Base-by-base conservation (phyloP, 805 yeast species). In the Barnettozyma populi region DNA sequence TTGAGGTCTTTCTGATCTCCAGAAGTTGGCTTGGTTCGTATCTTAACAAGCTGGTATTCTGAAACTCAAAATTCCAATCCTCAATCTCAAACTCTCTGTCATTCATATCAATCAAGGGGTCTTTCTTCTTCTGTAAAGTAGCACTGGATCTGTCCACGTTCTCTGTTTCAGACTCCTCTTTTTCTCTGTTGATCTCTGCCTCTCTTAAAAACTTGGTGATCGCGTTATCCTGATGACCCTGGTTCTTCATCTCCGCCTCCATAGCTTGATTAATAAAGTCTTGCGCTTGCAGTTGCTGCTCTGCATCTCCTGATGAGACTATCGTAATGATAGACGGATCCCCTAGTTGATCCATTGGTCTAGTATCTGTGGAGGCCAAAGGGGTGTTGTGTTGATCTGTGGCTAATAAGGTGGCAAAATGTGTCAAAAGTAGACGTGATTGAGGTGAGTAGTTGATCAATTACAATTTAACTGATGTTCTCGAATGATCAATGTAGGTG, bases 111-210 rank as follows among this genome's bases (percentile, higher is more conserved):
- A 39, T 46, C 9, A 36, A 48, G 3, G 39, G 45, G 18, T 41
- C 46, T 5, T 47, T 37, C 21, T 29, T 51, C 25, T 45, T 40
- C 32, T 48, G 48, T 3, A 40, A 45, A 16, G 46, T 44, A 5
- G 20, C 14, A 7, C 36, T 34, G 16, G 39, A 29, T 36, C 13
- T 34, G 32, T 46, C 25, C 46, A 18, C 41, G 29, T 32, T n/a
- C 38, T 7, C 38, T n/a, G 45, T 48, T 13, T 46, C 49, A 19
- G 52, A 38, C 46, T 55, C 61, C 41, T 59, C 59, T 27, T 52
- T 51, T 35, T 55, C 56, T 44, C 59, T 55, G 38, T 57, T 55
- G 43, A 32, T 46, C 42, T 58, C 62, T 14, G 62, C 63, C 19
- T 58, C 56, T 32, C 49, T 55, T 27, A 60, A 45, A 29, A 60